Evolutionary conservation across 352 stramenopile genomes (phyloP).

Genomic region (Globisporangium splendens): DNA sequence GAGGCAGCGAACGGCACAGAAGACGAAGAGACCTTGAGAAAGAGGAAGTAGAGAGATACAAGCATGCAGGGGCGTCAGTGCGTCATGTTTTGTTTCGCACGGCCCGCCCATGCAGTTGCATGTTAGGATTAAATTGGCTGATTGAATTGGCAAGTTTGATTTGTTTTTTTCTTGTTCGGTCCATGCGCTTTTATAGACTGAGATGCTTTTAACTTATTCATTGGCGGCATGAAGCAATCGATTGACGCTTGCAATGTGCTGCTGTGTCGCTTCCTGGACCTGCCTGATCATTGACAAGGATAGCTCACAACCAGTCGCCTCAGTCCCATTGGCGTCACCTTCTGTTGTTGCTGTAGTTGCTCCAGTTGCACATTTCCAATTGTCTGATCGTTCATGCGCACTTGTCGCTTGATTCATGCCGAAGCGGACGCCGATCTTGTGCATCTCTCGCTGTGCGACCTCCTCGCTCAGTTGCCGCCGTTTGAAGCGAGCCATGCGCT

Average conservation of each 20-base stretch:
- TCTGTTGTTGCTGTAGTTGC: neutral
- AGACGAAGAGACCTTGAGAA: conserved; percentile 43
- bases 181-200: conserved; percentile 5
- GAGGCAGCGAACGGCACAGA: conserved; percentile 34
- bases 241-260: conserved; percentile 50
- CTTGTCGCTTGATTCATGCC: conserved; percentile 22
- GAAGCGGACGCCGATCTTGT: conserved; percentile 40
- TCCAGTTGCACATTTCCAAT: neutral
- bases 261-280: conserved; percentile 45
- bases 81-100: no score
- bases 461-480: conserved; percentile 27
- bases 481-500: conserved; percentile 42
- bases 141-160: neutral
- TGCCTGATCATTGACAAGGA: conserved; percentile 31
- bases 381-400: neutral
- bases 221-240: conserved; percentile 17
- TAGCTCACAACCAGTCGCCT: conserved; percentile 13
- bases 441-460: conserved; percentile 31
- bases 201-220: neutral
- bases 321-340: neutral
- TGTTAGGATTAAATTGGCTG: neutral
- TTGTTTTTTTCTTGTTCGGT: no score
- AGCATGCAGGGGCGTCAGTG: neutral
- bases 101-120: no score
- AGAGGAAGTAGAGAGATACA: conserved; percentile 51